These are phyloP conservation scores for Fagopyrum esculentum DNA, from an alignment of 148 eudicot genomes.

Conservation along the genomic window DNA sequence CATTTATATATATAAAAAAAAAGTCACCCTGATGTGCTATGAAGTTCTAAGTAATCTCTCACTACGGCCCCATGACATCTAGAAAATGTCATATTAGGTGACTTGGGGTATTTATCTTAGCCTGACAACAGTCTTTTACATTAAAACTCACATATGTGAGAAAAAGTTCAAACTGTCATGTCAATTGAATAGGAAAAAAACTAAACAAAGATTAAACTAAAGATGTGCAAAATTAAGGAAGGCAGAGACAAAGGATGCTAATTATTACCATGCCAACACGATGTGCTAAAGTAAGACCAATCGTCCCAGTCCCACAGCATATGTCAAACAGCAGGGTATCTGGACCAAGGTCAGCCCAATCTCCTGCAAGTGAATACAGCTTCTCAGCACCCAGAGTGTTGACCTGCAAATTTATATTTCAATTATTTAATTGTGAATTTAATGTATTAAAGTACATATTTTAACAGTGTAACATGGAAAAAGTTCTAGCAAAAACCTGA, in stretches of 20 bases:
- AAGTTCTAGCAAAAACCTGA: constrained; percentile 36
- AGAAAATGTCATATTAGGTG: too few species aligned
- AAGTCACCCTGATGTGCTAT: too few species aligned
- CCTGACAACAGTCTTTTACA: too few species aligned
- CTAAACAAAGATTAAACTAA: background rate
- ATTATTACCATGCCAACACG: constrained; percentile 94
- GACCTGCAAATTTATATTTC: constrained; percentile 42
- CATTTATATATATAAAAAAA: background rate
- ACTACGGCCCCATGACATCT: too few species aligned
- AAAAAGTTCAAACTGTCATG: background rate
- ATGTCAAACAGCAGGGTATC: constrained; percentile 90
- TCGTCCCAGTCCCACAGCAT: constrained; percentile 97
- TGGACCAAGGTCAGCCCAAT: constrained; percentile 84
- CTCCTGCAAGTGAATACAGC: constrained; percentile 90
- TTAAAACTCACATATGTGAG: background rate
- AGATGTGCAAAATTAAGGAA: background rate
- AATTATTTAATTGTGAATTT: background rate
- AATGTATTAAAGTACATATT: background rate
- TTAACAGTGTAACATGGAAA: background rate
- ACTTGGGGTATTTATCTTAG: too few species aligned
- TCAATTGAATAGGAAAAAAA: background rate
- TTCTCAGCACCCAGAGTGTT: constrained; percentile 95
- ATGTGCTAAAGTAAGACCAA: constrained; percentile 87
- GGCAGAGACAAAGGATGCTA: constrained; percentile 10
- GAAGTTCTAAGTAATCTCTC: too few species aligned